Evolutionary conservation across 2,329 filamentous ascomycete genomes (phyloP), one percentile per base, ranked within the genome.

Genomic region (Phoma sp.): DNA sequence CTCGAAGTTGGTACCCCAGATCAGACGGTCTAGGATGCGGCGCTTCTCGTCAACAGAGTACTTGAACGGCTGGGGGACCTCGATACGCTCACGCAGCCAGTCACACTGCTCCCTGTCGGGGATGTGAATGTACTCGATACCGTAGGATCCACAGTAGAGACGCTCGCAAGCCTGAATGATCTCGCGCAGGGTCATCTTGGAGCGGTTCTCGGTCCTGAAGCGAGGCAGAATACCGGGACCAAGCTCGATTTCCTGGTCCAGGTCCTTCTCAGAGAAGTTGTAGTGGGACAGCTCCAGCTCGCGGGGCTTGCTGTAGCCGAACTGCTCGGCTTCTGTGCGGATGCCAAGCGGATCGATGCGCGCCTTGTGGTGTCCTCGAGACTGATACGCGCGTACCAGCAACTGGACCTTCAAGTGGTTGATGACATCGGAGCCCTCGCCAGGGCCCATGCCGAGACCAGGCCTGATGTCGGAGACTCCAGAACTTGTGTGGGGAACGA

Each of bases 391-490:
- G 77, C 95, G 92, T 59, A 97, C 93, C 30, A 99, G 85, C 50
- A 99, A 85, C 83, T 99, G 95, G 47, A 99, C 95, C 82, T 98
- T 99, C 78, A 99, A 83, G 78, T 99, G 95, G 79, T 96, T 96
- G 68, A 90, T 92, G 69, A 98, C 86, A 73, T 98, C 91, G 56
- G 90, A 87, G 65, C 90, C 90, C 62, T 88, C 82, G 53, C 84
- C 85, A 57, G 87, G 79, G 48, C 84, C 83, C 66, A 87, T 80
- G 50, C 88, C 86, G 37, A 88, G 79, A 46, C 88, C 88, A 39
- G 89, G 89, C 71, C 89, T 85, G 60, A 90, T 83, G 60, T 84
- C 84, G 52, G 90, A 65, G 38, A 95, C 87, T 66, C 90, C 90
- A 59, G 91, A 91, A 37, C 88, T 87, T 46, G 92, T 89, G 64